Evolutionary conservation across 2,329 filamentous ascomycete genomes (phyloP).

Genomic region (Gaeumannomyces tritici): DNA sequence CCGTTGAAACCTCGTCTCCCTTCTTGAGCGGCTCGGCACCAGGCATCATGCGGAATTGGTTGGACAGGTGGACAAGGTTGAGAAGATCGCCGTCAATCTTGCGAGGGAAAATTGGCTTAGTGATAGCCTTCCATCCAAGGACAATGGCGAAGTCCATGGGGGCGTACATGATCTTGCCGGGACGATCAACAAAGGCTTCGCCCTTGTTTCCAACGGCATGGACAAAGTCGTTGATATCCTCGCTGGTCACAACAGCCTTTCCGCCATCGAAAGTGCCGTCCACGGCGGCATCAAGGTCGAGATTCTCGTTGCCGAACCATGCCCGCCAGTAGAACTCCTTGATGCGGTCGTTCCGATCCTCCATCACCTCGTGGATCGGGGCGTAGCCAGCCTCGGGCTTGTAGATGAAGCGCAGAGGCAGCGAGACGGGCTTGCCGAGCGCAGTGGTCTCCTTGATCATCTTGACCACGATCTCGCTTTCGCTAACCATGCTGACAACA

Average conservation of each 20-base stretch:
- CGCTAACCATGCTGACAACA: constrained; percentile 65
- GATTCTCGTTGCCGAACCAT: constrained; percentile 84
- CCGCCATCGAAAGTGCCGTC: constrained; percentile 88
- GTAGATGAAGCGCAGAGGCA: constrained; percentile 85
- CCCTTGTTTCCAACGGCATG: constrained; percentile 97
- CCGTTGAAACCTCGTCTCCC: constrained; percentile 85
- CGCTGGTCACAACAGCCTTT: constrained; percentile 73
- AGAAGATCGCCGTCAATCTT: constrained; percentile 93
- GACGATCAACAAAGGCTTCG: constrained; percentile 92
- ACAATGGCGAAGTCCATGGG: constrained; percentile 99
- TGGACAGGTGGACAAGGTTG: constrained; percentile 93
- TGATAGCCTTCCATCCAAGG: constrained; percentile 98
- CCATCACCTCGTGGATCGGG: constrained; percentile 96
- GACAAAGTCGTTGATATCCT: constrained; percentile 98
- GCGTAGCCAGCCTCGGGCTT: constrained; percentile 93
- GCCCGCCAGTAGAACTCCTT: constrained; percentile 99
- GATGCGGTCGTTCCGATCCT: constrained; percentile 90
- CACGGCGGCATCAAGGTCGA: constrained; percentile 77
- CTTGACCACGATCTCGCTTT: constrained; percentile 76
- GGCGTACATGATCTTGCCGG: constrained; percentile 86
- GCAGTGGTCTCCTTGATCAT: constrained; percentile 91
- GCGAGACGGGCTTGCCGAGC: constrained; percentile 67
- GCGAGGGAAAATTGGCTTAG: constrained; percentile 96
- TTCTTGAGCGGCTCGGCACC: constrained; percentile 93
- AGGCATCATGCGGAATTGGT: constrained; percentile 96